Evolutionary conservation across 1,139 yeast genomes (phyloP).

Genomic region (Suhomyces kunorum): DNA sequence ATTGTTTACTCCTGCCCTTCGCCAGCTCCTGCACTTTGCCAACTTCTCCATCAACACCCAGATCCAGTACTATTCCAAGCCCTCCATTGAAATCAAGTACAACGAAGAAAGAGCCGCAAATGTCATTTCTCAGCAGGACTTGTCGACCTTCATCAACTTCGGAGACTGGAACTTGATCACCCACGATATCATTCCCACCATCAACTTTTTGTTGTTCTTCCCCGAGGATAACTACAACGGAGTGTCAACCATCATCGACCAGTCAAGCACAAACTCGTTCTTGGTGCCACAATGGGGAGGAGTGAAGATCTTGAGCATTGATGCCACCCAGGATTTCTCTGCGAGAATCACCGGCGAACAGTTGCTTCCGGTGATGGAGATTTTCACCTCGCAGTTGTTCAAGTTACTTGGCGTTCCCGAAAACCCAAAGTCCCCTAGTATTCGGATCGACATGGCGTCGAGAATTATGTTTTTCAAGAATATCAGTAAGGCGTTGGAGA

Average conservation of each 20-base stretch:
- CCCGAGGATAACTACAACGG: constrained; percentile 48
- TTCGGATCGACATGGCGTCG: constrained; percentile 67
- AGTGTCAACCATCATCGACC: constrained; percentile 46
- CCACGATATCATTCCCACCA: constrained; percentile 59
- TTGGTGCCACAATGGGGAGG: constrained; percentile 94
- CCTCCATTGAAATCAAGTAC: constrained; percentile 30
- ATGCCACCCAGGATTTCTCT: constrained; percentile 25
- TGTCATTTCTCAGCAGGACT: constrained; percentile 41
- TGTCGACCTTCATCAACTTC: constrained; percentile 71
- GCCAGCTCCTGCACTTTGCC: constrained; percentile 49
- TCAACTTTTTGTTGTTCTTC: constrained; percentile 68
- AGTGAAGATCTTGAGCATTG: constrained; percentile 51
- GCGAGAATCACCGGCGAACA: constrained; percentile 42
- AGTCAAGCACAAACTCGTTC: constrained; percentile 63
- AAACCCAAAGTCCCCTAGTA: constrained; percentile 52
- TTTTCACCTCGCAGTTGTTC: constrained; percentile 74
- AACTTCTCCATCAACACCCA: constrained; percentile 80
- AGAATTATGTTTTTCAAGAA: constrained; percentile 61
- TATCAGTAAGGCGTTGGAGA: constrained; percentile 49
- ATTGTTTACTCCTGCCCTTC: constrained; percentile 31
- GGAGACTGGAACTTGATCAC: constrained; percentile 75
- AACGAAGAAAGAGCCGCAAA: constrained; percentile 32
- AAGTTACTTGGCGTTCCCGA: constrained; percentile 69
- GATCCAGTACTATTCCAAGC: constrained; percentile 64
- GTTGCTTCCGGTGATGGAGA: constrained; percentile 60